Evolutionary conservation across 306 rosid genomes (phyloP).

Genomic region (Comarum palustre): DNA sequence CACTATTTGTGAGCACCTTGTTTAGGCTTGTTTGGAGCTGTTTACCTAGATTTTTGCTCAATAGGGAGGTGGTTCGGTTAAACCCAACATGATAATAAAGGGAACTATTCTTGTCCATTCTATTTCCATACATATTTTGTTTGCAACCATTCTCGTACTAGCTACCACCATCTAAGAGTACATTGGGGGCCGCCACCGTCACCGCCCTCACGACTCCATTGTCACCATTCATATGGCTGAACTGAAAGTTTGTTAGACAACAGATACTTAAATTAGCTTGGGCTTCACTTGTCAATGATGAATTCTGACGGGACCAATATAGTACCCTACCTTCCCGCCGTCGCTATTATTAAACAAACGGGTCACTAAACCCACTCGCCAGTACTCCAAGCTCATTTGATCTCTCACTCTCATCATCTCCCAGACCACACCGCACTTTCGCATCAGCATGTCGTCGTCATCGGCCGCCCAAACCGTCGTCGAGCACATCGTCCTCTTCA

Average conservation of each 20-base stretch:
- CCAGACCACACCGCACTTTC: neutral
- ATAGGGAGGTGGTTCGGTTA: neutral
- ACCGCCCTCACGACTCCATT: too few relatives aligned
- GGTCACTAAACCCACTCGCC: neutral
- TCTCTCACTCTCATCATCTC: conserved; percentile 26
- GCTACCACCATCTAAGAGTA: too few relatives aligned
- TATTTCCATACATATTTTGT: too few relatives aligned
- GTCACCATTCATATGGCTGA: too few relatives aligned
- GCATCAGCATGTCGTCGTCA: conserved; percentile 22
- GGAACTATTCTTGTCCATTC: too few relatives aligned
- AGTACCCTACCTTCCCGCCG: neutral
- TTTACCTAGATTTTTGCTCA: neutral
- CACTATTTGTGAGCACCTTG: neutral
- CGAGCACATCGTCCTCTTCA: conserved; percentile 83
- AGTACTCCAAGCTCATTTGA: neutral
- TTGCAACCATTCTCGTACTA: too few relatives aligned
- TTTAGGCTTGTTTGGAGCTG: neutral
- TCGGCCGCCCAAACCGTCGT: conserved; percentile 32
- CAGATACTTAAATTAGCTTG: neutral
- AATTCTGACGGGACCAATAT: neutral
- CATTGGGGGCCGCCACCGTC: too few relatives aligned
- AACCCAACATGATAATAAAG: neutral
- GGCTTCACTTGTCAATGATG: neutral
- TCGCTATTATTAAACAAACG: neutral
- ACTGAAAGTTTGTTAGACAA: too few relatives aligned